Evolutionary conservation across 2,329 filamentous ascomycete species (phyloP).

Genomic region (Alternaria rosae): DNA sequence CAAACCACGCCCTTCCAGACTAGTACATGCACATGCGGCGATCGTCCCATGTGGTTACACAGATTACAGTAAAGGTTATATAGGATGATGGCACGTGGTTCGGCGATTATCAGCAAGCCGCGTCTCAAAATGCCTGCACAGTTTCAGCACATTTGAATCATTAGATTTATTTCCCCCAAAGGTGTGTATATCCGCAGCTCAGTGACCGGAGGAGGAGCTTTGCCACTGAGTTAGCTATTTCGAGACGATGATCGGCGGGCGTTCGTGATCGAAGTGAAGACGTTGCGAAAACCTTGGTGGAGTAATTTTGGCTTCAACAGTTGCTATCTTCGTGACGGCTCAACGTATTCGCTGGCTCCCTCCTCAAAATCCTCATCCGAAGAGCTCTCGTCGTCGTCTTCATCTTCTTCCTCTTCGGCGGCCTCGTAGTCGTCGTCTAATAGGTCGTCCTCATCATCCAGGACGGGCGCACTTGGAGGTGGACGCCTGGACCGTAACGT

Average conservation of each 20-base stretch:
- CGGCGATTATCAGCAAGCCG: background rate
- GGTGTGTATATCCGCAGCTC: background rate
- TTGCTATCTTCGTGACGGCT: slow-evolving; percentile 16
- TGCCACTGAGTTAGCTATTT: background rate
- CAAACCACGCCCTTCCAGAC: background rate
- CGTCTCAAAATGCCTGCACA: background rate
- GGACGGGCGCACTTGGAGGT: background rate
- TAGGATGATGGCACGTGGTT: background rate
- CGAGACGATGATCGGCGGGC: background rate
- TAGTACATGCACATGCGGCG: background rate
- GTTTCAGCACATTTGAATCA: background rate
- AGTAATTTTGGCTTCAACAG: background rate
- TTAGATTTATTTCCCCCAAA: background rate
- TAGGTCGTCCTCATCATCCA: slow-evolving; percentile 16
- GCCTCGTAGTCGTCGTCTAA: slow-evolving; percentile 27
- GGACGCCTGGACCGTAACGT: slow-evolving; percentile 9
- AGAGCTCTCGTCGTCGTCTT: slow-evolving; percentile 15
- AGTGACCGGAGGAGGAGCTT: background rate
- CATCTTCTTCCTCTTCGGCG: slow-evolving; percentile 19
- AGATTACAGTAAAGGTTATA: background rate
- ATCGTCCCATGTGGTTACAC: background rate
- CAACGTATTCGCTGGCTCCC: slow-evolving; percentile 24
- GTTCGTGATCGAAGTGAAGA: background rate
- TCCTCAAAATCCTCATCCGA: background rate
- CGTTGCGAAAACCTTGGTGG: background rate